A percentile compares a stretch with the other conserved stretches of the same genome.
Evolutionary conservation across 73 alveolate species (phyloP).

Genomic region (Halteria grandinella): DNA sequence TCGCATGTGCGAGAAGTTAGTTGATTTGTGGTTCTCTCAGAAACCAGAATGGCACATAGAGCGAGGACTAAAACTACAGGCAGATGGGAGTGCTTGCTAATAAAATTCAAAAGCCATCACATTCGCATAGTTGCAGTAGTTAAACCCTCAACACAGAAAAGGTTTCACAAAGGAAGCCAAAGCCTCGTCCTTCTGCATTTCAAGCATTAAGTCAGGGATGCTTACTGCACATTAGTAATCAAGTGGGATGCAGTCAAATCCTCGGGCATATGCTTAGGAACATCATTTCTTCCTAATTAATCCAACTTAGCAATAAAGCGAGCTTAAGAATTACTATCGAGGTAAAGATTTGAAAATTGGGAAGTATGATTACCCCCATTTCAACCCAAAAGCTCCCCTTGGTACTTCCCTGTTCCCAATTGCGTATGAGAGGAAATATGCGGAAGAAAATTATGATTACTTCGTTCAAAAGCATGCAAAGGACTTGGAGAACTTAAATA

Average conservation of each 20-base stretch:
- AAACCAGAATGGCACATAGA: constrained; percentile 36
- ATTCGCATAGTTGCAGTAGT: background rate
- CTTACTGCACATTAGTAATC: background rate
- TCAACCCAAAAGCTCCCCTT: constrained; percentile 33
- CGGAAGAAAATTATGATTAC: background rate
- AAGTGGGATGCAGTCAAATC: background rate
- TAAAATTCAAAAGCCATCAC: background rate
- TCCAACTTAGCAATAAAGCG: background rate
- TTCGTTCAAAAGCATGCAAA: background rate
- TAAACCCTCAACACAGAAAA: background rate
- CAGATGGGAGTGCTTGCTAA: constrained; percentile 10
- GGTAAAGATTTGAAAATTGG: background rate
- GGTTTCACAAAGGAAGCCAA: constrained; percentile 2
- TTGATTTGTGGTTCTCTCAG: constrained; percentile 20
- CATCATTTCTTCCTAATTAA: constrained; percentile 2
- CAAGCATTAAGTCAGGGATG: background rate
- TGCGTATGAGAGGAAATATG: constrained; percentile 21
- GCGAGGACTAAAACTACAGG: constrained; percentile 27
- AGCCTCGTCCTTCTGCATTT: background rate
- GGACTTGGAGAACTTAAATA: background rate
- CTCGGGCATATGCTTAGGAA: background rate
- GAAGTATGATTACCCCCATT: constrained; percentile 22
- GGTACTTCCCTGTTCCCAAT: constrained; percentile 41
- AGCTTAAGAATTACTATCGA: background rate
- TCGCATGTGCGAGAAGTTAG: background rate